Conservation (phyloP, 2,329 filamentous ascomycete species). For the Hypocrella siamensis region DNA sequence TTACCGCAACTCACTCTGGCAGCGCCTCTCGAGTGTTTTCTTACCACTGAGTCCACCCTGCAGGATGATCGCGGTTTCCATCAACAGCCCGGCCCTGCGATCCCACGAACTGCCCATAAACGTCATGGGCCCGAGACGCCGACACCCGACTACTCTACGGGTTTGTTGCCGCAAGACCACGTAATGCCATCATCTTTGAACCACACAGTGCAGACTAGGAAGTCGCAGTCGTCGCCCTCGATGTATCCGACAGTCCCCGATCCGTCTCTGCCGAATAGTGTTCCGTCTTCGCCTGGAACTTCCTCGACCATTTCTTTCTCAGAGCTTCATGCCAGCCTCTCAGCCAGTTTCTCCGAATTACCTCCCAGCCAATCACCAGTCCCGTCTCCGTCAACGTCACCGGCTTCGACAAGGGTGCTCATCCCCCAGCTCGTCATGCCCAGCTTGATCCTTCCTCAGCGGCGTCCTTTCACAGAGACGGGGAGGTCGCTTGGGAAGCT, state of each 20-base stretch:
- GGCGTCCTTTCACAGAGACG: conserved; percentile 76
- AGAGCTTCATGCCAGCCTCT: conserved; percentile 12
- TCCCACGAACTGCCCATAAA: conserved; percentile 9
- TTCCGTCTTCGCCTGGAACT: conserved; percentile 33
- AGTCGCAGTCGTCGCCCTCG: conserved; percentile 9
- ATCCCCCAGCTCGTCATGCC: conserved; percentile 91
- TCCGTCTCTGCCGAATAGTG: too few species aligned
- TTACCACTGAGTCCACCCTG: conserved; percentile 18
- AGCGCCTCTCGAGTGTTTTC: conserved; percentile 17
- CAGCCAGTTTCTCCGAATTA: conserved; percentile 8
- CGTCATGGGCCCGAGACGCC: too few species aligned
- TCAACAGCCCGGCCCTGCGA: conserved; percentile 1
- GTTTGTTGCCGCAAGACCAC: too few species aligned
- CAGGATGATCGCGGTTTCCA: conserved; percentile 8
- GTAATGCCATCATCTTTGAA: too few species aligned
- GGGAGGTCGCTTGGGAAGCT: conserved; percentile 74
- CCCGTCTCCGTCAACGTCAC: conserved; percentile 6
- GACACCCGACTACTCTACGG: too few species aligned
- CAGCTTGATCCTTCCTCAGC: conserved; percentile 77
- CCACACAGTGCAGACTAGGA: neutral
- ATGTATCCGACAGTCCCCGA: too few species aligned
- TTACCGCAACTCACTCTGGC: conserved; percentile 4
- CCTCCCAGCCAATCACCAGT: conserved; percentile 7
- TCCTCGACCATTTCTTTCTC: conserved; percentile 29
- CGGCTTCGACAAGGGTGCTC: conserved; percentile 3